Percentiles rank a stretch among this genome's conserved stretches.
These are phyloP conservation scores for Alternaria postmessia DNA, from an alignment of 2,329 filamentous ascomycete species.

Conservation along the genomic window DNA sequence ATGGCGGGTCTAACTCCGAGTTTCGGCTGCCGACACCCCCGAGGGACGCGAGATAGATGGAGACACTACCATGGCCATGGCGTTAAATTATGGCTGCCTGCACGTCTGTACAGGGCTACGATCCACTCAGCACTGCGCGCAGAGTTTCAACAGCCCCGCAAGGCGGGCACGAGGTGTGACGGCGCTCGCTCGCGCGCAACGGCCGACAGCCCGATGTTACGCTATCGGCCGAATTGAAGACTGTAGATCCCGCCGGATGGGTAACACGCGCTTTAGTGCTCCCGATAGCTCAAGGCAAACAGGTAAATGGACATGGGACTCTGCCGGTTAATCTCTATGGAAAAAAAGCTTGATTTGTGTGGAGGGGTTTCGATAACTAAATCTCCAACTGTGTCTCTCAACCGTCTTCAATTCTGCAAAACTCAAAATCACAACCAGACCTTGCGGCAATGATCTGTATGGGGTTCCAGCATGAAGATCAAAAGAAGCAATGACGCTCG, in stretches of 20 bases:
- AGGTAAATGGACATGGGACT: neutral
- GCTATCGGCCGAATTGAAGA: neutral
- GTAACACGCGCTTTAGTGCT: neutral
- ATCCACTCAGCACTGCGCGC: slow-evolving; percentile 1
- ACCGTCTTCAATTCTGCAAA: too few relatives aligned
- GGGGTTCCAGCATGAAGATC: too few relatives aligned
- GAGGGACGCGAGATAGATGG: neutral
- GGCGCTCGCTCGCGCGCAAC: neutral
- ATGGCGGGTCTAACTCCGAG: neutral
- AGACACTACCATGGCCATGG: neutral
- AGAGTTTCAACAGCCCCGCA: neutral
- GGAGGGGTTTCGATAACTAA: neutral
- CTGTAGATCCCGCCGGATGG: neutral
- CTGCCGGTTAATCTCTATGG: neutral
- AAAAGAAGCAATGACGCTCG: neutral
- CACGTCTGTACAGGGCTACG: neutral
- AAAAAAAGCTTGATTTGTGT: neutral
- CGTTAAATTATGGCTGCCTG: neutral
- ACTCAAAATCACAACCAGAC: too few relatives aligned
- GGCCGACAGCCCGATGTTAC: slow-evolving; percentile 8
- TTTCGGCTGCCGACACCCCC: neutral
- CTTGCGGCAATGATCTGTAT: too few relatives aligned
- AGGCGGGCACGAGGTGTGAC: neutral
- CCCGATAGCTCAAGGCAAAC: neutral
- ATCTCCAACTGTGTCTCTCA: too few relatives aligned